phyloP scores from a whole-genome alignment of 139 green algal genomes.

The Deuterostichococcus epilithicus region DNA sequence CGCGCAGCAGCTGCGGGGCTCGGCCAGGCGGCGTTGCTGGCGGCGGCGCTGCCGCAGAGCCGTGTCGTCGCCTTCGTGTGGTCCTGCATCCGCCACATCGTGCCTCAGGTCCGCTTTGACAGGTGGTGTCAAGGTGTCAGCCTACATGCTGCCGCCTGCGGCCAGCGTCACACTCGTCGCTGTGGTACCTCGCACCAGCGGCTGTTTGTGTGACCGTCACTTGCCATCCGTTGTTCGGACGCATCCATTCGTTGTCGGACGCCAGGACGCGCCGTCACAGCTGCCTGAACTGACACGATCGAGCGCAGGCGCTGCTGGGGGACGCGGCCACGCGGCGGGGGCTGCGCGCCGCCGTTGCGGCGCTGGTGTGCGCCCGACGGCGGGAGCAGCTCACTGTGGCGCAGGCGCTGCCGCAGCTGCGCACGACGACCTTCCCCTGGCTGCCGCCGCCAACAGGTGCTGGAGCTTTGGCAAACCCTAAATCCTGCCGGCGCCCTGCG shows the following conservation, averaged over 20 bases:
- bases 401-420: slow-evolving; percentile 48
- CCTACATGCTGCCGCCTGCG: too few relatives aligned
- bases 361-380: slow-evolving; percentile 59
- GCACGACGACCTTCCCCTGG: slow-evolving; percentile 34
- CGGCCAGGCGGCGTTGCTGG: slow-evolving; percentile 25
- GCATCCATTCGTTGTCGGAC: not conserved
- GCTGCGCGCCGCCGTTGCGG: slow-evolving; percentile 32
- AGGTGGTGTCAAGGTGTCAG: too few relatives aligned
- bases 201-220: too few relatives aligned
- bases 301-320: slow-evolving; percentile 57
- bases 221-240: not conserved
- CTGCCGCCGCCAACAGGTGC: slow-evolving; percentile 11
- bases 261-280: too few relatives aligned
- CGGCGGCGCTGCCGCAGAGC: slow-evolving; percentile 35
- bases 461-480: too few relatives aligned
- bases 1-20: not conserved
- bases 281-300: too few relatives aligned
- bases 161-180: too few relatives aligned
- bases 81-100: slow-evolving; percentile 48
- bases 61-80: slow-evolving; percentile 65
- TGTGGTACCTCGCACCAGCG: not conserved
- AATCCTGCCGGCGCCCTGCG: too few relatives aligned
- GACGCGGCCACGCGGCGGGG: slow-evolving; percentile 24
- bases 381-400: slow-evolving; percentile 68
- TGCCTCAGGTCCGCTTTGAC: slow-evolving; percentile 32